These are phyloP conservation scores for Verticillium longisporum DNA, from an alignment of 2,329 filamentous ascomycete genomes.

Conservation along the genomic window DNA sequence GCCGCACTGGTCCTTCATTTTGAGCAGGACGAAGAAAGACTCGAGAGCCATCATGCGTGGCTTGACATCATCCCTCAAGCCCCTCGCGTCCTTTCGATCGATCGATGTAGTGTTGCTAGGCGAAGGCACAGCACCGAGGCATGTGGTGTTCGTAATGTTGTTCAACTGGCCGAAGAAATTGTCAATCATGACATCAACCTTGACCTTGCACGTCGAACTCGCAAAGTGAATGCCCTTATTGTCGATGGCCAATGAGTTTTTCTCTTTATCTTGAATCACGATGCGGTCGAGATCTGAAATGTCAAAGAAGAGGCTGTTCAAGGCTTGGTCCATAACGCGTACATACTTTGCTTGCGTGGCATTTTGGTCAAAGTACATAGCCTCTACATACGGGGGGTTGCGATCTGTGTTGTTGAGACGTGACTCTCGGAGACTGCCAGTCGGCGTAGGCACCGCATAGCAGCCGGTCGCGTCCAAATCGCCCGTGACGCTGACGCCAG, in stretches of 20 bases:
- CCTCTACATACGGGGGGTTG: constrained; percentile 27
- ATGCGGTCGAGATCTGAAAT: constrained; percentile 24
- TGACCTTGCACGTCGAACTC: constrained; percentile 22
- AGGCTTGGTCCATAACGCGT: constrained; percentile 20
- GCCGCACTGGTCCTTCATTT: constrained; percentile 27
- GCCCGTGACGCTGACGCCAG: constrained; percentile 2
- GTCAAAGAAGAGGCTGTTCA: constrained; percentile 22
- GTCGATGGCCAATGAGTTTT: constrained; percentile 25
- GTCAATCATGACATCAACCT: constrained; percentile 23
- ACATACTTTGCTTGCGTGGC: constrained; percentile 25
- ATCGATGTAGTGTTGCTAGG: not conserved
- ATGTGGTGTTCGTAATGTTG: constrained; percentile 20
- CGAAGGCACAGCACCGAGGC: constrained; percentile 10
- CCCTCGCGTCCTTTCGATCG: constrained; percentile 1
- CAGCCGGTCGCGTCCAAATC: constrained; percentile 4
- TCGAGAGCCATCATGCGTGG: not conserved
- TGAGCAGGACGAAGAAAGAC: constrained; percentile 22
- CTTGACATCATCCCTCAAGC: not conserved
- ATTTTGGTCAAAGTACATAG: constrained; percentile 24
- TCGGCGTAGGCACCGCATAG: constrained; percentile 2
- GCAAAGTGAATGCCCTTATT: constrained; percentile 25
- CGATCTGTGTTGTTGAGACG: constrained; percentile 21
- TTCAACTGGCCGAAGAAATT: constrained; percentile 26
- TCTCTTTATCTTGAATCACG: constrained; percentile 21
- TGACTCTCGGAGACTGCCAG: constrained; percentile 14